Evolutionary conservation across 2,329 filamentous ascomycete genomes (phyloP), one percentile per base, ranked within the genome.

Genomic region (Elsinoe ampelina): DNA sequence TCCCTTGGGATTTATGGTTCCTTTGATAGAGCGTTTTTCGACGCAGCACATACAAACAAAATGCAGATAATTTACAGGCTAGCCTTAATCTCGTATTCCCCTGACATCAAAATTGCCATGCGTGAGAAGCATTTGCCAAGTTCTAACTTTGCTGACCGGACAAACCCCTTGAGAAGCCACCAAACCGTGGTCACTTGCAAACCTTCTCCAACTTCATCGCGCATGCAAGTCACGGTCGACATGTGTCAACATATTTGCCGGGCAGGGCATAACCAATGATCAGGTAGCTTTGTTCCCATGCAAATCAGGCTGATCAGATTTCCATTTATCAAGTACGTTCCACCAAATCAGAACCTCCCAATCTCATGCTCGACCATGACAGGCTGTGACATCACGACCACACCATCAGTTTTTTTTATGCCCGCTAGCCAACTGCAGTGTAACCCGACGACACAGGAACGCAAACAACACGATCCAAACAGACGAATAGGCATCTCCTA

Each of bases 321-420:
- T 20, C 11, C 26, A 34, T 15, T 12, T 35, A 34, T 35, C 17
- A 12, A 17, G 13, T 20, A 10, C 45, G 26, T 52, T 39, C 48
- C 19, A 34, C 19, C 48, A 52, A 52, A 22, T 20, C 36, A 34
- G 12, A 26, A 15, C 4, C 47, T 22, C 26, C 26, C 22, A 19
- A 19, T 17, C 47, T 20, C 32, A 12, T 35, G n/a, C 17, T 26
- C n/a, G 32, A 12, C n/a, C 30, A 26, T 52, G 32, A 52, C 48
- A 52, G 35, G 48, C 48, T 52, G 48, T 52, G 48, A 52, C 48
- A 52, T 52, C 48, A 52, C 48, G 48, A 52, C 48, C 48, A 26
- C 20, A 39, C 26, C 5, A 30, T 30, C 26, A 30, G 8, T 50
- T 52, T 52, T 52, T 35, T 19, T 39, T 32, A 20, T 45, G 19